Evolutionary conservation across 2,329 filamentous ascomycete genomes (phyloP), one percentile per base, ranked within the genome.

Genomic region (Teratosphaeria gauchensis): DNA sequence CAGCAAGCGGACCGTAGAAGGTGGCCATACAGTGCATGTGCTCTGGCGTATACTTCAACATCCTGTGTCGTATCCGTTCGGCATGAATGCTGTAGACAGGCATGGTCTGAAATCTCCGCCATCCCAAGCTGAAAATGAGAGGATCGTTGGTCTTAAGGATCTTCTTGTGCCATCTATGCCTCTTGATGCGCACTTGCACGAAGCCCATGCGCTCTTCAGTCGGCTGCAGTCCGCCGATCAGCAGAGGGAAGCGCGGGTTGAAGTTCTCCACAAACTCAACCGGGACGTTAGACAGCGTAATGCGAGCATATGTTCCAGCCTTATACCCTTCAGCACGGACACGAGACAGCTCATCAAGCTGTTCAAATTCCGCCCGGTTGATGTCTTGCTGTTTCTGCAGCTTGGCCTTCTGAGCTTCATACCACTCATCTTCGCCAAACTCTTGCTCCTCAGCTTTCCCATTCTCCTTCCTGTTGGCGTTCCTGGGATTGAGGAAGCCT

Each of bases 21-120:
- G 92, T 96, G 48, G 84, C 94, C 72, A 95, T 95, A 77, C 95
- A 99, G 77, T 97, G 94, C 91, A 96, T 97, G 72, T 99, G 94
- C 78, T 99, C 95, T 0, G 94, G 95, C 0, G 92, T 96, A 75
- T 99, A 99, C 75, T 99, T 99, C 62, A 99, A 83, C 92, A 99
- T 96, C 59, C 94, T 86, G 75, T 97, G 96, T 63, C 94, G 83
- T 30, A 90, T 95, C 66, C 94, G 85, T 62, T 89, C 95, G 74
- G 97, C 94, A 28, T 90, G 94, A 59, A 94, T 96, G 76, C 88
- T 94, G 82, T 96, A 99, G 60, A 96, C 85, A 19, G 92, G 92
- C 65, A 94, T 79, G 5, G 88, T 87, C 75, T 97, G 94, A 79
- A 99, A 99, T 61, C 94, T 84, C 55, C 94, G 83, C 94, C 94